Evolutionary conservation across 2,329 filamentous ascomycete species (phyloP).

Genomic region (Stachybotrys chartarum): DNA sequence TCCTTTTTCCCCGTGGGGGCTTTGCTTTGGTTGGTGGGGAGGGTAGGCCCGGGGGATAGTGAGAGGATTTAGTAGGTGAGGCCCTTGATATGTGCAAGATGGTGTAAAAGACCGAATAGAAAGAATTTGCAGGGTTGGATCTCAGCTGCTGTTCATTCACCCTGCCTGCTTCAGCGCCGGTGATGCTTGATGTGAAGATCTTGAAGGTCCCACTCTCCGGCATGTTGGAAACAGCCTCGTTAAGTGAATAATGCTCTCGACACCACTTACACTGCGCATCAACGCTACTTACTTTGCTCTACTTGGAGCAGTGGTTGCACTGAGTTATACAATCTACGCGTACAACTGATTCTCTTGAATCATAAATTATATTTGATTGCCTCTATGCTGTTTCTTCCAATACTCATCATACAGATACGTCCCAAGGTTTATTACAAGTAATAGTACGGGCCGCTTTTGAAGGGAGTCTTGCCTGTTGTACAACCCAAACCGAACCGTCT

Average conservation of each 20-base stretch:
- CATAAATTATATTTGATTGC: neutral
- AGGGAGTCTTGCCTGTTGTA: neutral
- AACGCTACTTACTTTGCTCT: neutral
- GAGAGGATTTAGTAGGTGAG: no score
- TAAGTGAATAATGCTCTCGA: slow-evolving; percentile 18
- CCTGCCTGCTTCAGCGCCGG: neutral
- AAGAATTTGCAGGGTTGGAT: no score
- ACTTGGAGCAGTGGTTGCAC: no score
- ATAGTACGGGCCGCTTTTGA: neutral
- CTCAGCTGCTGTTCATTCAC: slow-evolving; percentile 9
- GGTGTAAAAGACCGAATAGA: no score
- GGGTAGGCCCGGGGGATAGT: neutral
- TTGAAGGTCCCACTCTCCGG: slow-evolving; percentile 4
- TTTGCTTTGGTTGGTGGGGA: neutral
- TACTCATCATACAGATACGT: neutral
- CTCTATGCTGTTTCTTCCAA: slow-evolving; percentile 7
- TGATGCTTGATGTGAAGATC: neutral
- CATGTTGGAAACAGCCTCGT: slow-evolving; percentile 11
- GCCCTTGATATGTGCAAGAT: neutral
- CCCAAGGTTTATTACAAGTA: slow-evolving; percentile 1
- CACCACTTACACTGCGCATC: slow-evolving; percentile 10
- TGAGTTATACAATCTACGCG: no score
- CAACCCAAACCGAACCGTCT: neutral
- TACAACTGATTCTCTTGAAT: neutral
- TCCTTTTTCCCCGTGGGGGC: neutral